Evolutionary conservation across 1,284 basidiomycete species (phyloP).

Genomic region (Ustilago crameri): DNA sequence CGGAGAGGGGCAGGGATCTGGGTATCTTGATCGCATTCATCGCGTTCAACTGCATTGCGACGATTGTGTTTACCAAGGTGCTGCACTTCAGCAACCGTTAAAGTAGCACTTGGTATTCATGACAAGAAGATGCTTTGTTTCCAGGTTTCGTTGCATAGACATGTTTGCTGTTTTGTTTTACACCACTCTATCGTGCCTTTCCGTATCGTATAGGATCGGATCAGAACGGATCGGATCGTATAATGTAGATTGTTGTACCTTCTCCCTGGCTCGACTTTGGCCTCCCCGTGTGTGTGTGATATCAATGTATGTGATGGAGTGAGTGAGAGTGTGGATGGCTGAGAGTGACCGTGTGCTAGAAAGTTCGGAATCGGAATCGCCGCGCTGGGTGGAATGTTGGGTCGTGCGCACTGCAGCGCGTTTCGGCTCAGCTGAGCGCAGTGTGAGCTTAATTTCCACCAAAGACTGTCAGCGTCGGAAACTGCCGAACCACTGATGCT

Average conservation of each 20-base stretch:
- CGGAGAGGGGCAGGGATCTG: constrained; percentile 48
- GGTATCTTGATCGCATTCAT: constrained; percentile 59
- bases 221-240: no score
- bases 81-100: constrained; percentile 52
- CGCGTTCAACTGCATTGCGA: constrained; percentile 49
- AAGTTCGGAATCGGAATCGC: not conserved
- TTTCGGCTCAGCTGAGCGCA: no score
- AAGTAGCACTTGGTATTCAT: no score
- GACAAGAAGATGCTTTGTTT: not conserved
- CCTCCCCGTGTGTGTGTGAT: no score
- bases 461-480: not conserved
- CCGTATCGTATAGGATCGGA: no score
- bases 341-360: not conserved
- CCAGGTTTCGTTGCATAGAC: constrained; percentile 4
- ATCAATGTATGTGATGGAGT: not conserved
- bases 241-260: no score
- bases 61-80: constrained; percentile 47
- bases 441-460: no score
- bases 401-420: no score
- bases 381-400: no score
- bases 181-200: not conserved
- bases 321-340: not conserved
- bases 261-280: no score
- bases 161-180: not conserved
- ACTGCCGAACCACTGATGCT: not conserved